Evolutionary conservation across 192 early-diverging fungal species (phyloP).

Genomic region (Backusella parvicylindrica): DNA sequence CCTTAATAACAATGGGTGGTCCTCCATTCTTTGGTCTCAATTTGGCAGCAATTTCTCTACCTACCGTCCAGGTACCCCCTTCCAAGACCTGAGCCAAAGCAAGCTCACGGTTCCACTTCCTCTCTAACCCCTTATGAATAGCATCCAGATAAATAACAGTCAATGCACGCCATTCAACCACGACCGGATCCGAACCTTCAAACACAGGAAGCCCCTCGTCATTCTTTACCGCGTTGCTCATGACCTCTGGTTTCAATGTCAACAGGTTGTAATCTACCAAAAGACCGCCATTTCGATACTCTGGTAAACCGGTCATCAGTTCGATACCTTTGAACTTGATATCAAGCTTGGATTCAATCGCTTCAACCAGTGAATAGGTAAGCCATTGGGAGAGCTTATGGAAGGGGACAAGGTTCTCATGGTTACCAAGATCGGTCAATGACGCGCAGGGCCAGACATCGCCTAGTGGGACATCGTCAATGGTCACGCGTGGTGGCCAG

Average conservation of each 20-base stretch:
- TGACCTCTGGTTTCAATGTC: constrained; percentile 45
- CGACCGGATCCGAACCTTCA: constrained; percentile 72
- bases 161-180: constrained; percentile 93
- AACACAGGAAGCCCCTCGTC: constrained; percentile 61
- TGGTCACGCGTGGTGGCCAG: constrained; percentile 77
- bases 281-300: constrained; percentile 87
- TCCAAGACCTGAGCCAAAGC: constrained; percentile 86
- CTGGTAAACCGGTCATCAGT: constrained; percentile 80
- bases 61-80: constrained; percentile 93
- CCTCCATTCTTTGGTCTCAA: constrained; percentile 71
- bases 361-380: constrained; percentile 88
- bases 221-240: constrained; percentile 41
- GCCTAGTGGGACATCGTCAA: constrained; percentile 78
- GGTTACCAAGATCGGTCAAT: constrained; percentile 40
- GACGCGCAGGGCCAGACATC: constrained; percentile 86
- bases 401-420: constrained; percentile 65
- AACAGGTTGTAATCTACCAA: constrained; percentile 85
- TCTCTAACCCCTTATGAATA: constrained; percentile 55
- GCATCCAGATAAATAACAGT: constrained; percentile 81
- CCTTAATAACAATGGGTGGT: constrained; percentile 84
- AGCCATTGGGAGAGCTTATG: constrained; percentile 98
- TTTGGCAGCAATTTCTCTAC: constrained; percentile 80
- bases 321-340: constrained; percentile 54
- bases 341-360: constrained; percentile 46
- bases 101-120: constrained; percentile 49